Conservation (phyloP, 352 stramenopile genomes). For the Pythium aquatile region DNA sequence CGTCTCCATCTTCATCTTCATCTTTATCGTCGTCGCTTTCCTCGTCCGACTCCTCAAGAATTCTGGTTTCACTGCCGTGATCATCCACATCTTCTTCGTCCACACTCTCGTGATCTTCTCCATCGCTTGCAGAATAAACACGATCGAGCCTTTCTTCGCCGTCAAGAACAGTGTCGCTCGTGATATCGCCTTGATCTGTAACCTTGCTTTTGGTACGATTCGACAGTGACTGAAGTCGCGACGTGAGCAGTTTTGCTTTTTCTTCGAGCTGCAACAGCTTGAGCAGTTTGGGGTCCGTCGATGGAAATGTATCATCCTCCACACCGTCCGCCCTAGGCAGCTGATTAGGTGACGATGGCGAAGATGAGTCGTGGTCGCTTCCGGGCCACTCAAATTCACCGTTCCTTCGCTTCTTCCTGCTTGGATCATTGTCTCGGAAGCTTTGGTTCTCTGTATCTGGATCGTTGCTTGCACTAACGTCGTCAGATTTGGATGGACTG, state of each 20-base stretch:
- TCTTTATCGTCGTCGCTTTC: constrained; percentile 5
- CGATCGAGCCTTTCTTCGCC: background rate
- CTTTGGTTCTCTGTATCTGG: constrained; percentile 19
- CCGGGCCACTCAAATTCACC: constrained; percentile 9
- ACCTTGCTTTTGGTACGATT: background rate
- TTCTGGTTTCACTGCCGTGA: constrained; percentile 1
- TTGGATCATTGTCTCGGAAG: constrained; percentile 8
- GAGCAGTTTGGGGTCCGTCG: constrained; percentile 12
- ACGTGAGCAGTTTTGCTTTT: constrained; percentile 20
- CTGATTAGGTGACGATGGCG: constrained; percentile 1
- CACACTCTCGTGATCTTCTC: background rate
- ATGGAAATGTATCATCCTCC: background rate
- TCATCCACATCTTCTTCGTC: background rate
- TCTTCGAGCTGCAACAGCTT: constrained; percentile 24
- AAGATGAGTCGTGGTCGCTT: background rate
- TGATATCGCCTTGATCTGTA: background rate
- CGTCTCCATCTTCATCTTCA: background rate
- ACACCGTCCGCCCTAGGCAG: background rate
- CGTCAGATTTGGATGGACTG: constrained; percentile 3
- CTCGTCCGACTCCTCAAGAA: constrained; percentile 6
- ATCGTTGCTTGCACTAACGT: background rate
- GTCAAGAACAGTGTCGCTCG: background rate
- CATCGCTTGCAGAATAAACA: background rate
- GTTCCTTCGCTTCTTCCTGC: background rate
- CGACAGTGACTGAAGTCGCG: constrained; percentile 17